Base-by-base conservation (phyloP, 2,329 filamentous ascomycete species). In the Aaosphaeria arxii region DNA sequence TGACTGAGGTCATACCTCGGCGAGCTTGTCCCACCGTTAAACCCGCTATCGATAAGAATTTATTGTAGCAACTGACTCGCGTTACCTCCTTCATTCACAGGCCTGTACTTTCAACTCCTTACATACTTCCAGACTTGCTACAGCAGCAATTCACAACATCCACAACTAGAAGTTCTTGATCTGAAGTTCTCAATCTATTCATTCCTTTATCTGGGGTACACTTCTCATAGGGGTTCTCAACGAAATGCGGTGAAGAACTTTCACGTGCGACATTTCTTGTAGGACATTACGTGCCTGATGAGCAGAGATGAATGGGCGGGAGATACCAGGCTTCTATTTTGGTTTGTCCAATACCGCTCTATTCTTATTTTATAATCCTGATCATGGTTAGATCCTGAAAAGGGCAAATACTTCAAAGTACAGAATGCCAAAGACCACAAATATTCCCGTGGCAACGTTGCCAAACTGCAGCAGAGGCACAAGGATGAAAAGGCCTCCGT, bases 341-440 rank as follows among this genome's bases (percentile, higher is more conserved):
- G 74, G 69, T 70, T 61, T 11, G 44, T 36, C 4, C n/a, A 4
- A 9, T 36, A 9, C 33, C 33, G 33, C 33, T 36, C 33, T 2
- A 9, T 9, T 9, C n/a, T 9, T 36, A 36, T 36, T 9, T 36
- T 9, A 2, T n/a, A 36, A 36, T 36, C 9, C 33, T 36, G n/a
- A 36, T 36, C 33, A 36, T 9, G 11, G 42, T 7, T 43, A 70
- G 72, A 79, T 51, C 53, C 60, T 32, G 72, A 74, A 36, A 78
- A 75, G 60, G 66, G 69, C 43, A 78, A 77, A 50, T 79, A 79
- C 58, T 79, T 79, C 66, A 70, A 69, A 35, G 72, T 79, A 24
- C 67, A 71, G 45, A 61, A 67, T 33, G 57, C 69, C 50, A 43
- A 55, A 39, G 46, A 53, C 7, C 57, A 67, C 4, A 74, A 72